Evolutionary conservation across 2,329 filamentous ascomycete genomes (phyloP).

Genomic region (Cytospora schulzeri): DNA sequence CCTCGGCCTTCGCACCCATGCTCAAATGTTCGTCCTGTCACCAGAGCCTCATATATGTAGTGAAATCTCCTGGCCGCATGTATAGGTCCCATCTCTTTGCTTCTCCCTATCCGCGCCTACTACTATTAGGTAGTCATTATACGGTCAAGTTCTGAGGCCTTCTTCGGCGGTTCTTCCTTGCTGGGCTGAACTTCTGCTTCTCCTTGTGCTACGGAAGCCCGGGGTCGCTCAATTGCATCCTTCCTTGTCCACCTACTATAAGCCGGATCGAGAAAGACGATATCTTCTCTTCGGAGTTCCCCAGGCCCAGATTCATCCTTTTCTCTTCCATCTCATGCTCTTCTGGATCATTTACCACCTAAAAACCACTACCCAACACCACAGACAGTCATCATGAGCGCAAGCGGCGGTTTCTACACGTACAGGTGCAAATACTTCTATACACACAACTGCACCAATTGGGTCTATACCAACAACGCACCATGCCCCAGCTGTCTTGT

Average conservation of each 20-base stretch:
- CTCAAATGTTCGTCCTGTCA: conserved; percentile 4
- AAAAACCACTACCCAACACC: not conserved
- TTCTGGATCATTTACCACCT: not conserved
- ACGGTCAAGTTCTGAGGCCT: not conserved
- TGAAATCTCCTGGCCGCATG: not conserved
- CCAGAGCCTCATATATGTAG: not conserved
- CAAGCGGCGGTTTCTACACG: conserved; percentile 49
- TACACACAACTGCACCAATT: conserved; percentile 50
- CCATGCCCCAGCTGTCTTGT: conserved; percentile 50
- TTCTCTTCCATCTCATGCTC: not conserved
- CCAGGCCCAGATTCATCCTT: not conserved
- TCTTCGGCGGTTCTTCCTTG: not conserved
- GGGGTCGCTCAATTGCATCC: not conserved
- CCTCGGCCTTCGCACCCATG: conserved; percentile 5
- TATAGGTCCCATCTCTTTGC: not conserved
- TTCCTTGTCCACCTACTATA: not conserved
- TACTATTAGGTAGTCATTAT: not conserved
- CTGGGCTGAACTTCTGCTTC: not conserved
- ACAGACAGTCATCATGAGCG: conserved; percentile 38
- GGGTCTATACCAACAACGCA: conserved; percentile 52
- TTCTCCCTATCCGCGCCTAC: not conserved
- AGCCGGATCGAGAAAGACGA: not conserved
- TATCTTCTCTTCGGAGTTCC: not conserved
- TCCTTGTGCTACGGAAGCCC: not conserved
- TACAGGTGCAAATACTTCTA: conserved; percentile 55